Evolutionary conservation across 2,329 filamentous ascomycete genomes (phyloP).

Genomic region (Massarina eburnea): DNA sequence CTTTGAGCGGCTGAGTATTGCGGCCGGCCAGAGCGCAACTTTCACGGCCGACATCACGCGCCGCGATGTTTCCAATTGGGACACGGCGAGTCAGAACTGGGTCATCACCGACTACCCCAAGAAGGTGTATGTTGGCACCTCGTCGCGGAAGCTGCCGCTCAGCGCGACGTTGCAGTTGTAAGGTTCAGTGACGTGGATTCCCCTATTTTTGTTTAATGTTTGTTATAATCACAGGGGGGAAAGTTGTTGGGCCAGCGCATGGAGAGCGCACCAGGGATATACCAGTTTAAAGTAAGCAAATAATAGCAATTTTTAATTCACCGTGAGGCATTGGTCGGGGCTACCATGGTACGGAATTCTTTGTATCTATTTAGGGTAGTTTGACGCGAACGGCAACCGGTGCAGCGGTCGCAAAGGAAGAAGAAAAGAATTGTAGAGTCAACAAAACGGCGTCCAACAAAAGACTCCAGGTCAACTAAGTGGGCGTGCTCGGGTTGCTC

Average conservation of each 20-base stretch:
- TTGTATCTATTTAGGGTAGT: too few relatives aligned
- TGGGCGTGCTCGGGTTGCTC: too few relatives aligned
- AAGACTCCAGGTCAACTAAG: too few relatives aligned
- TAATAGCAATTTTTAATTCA: constrained; percentile 4
- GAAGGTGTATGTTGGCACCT: constrained; percentile 62
- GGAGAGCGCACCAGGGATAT: not conserved
- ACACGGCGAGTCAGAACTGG: constrained; percentile 80
- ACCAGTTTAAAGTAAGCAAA: not conserved
- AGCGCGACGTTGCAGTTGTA: constrained; percentile 31
- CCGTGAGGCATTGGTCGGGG: not conserved
- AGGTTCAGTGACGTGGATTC: constrained; percentile 5
- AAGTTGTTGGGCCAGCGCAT: not conserved
- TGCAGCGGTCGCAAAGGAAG: too few relatives aligned
- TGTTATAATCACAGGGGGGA: not conserved
- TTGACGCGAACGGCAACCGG: too few relatives aligned
- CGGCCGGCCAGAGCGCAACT: constrained; percentile 65
- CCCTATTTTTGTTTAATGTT: constrained; percentile 7
- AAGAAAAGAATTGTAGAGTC: too few relatives aligned
- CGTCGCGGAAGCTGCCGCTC: constrained; percentile 59
- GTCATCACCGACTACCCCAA: constrained; percentile 61
- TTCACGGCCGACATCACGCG: constrained; percentile 73
- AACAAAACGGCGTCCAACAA: too few relatives aligned
- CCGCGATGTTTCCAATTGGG: constrained; percentile 87
- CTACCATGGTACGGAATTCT: constrained; percentile 1
- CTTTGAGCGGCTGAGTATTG: constrained; percentile 76